phyloP scores from a whole-genome alignment of 1,284 basidiomycete species.

The Malassezia sp. region DNA sequence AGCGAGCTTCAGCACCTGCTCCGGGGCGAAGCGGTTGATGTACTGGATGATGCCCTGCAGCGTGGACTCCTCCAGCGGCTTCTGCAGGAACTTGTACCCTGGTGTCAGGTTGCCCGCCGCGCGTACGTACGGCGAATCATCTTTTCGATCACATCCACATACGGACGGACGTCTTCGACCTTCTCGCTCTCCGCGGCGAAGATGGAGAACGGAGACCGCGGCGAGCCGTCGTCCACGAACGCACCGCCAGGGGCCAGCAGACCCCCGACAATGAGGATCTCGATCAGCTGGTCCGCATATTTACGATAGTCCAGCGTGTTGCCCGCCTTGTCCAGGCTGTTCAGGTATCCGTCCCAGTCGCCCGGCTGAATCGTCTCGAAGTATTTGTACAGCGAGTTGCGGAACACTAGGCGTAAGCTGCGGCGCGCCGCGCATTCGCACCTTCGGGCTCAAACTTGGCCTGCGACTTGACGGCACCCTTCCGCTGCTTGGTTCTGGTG shows the following conservation, averaged over 20 bases:
- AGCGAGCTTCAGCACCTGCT: conserved; percentile 63
- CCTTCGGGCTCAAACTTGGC: conserved; percentile 53
- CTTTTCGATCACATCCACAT: conserved; percentile 84
- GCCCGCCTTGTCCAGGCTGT: conserved; percentile 76
- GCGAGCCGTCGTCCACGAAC: conserved; percentile 74
- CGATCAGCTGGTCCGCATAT: conserved; percentile 90
- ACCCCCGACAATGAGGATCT: conserved; percentile 83
- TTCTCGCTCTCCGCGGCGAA: conserved; percentile 55
- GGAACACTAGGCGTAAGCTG: conserved; percentile 58
- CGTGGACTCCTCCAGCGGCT: conserved; percentile 74
- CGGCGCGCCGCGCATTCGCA: neutral
- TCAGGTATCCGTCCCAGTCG: conserved; percentile 70
- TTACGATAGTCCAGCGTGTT: conserved; percentile 58
- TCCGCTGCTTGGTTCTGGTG: conserved; percentile 16
- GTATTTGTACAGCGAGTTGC: conserved; percentile 86
- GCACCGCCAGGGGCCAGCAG: conserved; percentile 87
- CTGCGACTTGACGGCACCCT: conserved; percentile 49
- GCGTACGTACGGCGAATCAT: conserved; percentile 84
- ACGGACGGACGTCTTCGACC: conserved; percentile 59
- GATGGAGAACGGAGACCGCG: conserved; percentile 68
- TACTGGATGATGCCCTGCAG: conserved; percentile 79
- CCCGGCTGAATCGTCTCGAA: conserved; percentile 67
- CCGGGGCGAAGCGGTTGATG: conserved; percentile 52
- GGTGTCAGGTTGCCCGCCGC: no score
- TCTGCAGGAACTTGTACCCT: conserved; percentile 97